Evolutionary conservation across 1,284 basidiomycete genomes (phyloP), one percentile per base, ranked within the genome.

Genomic region (Heliocybe sulcata): DNA sequence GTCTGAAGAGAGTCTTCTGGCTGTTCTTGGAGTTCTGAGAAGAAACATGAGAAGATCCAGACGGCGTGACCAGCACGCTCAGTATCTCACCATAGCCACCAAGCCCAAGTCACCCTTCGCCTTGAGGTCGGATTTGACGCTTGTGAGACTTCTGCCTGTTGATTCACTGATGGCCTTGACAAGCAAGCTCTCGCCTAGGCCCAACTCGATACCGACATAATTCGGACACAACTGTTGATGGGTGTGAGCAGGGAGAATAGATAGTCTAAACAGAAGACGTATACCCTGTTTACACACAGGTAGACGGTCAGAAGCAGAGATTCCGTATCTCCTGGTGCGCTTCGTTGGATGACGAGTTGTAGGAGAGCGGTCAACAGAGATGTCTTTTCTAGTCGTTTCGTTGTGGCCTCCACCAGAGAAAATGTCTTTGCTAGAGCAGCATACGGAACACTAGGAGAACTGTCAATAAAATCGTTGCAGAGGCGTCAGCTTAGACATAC

Each of bases 281-380:
- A n/a, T n/a, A 96, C 94, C 58, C 95, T 77, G 67, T 99, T 99
- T 69, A 99, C 98, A 67, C 96, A 99, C 1, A 99, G 81, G 65
- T 99, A 99, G 2, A 99, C 89, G 0, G 88, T 83, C 64, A 94
- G 90, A 12, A 98, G 77, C 26, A 99, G 79, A 11, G 86, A 84
- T 19, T 80, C 74, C 6, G 72, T 73, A 59, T 92, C 87, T 52
- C 82, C 85, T 54, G 83, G 76, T 2, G 81, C 83, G 58, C 92
- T 90, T 33, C 91, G 79, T 65, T 87, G 83, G 52, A 98, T 95
- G 45, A 99, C 94, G 11, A 95, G 83, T 2, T 94, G 74, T 35
- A 99, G 77, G 67, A 98, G 92, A 1, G 90, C 80, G 0, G 94
- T 98, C 25, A 99, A 80, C 58, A 94, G 77, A 1, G 93, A 83